Percentiles rank a stretch among this genome's conserved stretches.
Conservation (phyloP, 2,329 filamentous ascomycete species). For the Cladophialophora bantiana region DNA sequence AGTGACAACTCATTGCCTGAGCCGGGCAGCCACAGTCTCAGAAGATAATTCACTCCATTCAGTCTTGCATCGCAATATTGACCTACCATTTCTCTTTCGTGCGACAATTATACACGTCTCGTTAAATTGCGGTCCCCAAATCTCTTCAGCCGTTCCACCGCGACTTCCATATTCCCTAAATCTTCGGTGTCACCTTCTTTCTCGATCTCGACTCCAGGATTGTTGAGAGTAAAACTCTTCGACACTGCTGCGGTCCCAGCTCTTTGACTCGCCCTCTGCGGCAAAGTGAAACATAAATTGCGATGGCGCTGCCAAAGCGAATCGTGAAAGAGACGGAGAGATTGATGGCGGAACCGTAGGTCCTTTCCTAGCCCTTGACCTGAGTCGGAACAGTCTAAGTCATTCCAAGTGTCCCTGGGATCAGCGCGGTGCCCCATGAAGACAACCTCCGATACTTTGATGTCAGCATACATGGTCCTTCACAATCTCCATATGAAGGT, state of each 20-base stretch:
- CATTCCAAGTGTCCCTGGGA: conserved; percentile 80
- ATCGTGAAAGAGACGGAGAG: conserved; percentile 99
- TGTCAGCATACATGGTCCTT: conserved; percentile 91
- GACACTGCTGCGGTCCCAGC: conserved; percentile 4
- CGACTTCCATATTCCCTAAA: not conserved
- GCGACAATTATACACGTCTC: not conserved
- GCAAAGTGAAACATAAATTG: conserved; percentile 6
- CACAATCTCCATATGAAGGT: conserved; percentile 96
- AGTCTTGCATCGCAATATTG: not conserved
- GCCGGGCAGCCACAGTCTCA: not conserved
- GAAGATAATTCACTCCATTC: not conserved
- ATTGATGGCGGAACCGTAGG: conserved; percentile 94
- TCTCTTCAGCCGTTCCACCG: not conserved
- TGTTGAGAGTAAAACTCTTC: not conserved
- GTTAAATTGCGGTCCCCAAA: not conserved
- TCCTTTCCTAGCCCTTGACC: conserved; percentile 1
- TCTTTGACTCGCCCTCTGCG: conserved; percentile 15
- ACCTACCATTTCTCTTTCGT: not conserved
- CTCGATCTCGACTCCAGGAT: not conserved
- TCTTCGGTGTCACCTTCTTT: not conserved
- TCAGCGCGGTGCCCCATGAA: conserved; percentile 93
- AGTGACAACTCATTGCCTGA: conserved; percentile 4
- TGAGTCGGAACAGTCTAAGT: conserved; percentile 8
- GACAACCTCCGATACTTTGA: conserved; percentile 99
- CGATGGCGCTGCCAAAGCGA: conserved; percentile 82